These are phyloP conservation scores for Puccinia coronata DNA, from an alignment of 1,284 basidiomycete species.

Conservation along the genomic window DNA sequence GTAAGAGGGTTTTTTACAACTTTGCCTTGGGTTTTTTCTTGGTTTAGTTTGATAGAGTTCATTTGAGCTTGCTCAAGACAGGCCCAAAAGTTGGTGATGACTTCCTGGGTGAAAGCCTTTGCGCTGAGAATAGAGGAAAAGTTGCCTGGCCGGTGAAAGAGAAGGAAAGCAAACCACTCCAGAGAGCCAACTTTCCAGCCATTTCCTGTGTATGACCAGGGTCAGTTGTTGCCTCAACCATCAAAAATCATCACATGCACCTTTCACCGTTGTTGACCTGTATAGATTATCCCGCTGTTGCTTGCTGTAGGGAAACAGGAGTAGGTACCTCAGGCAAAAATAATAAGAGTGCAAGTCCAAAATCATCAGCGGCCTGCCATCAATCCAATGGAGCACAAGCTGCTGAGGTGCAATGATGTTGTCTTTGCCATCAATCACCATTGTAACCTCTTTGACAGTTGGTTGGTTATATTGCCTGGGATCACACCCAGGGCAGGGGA, in stretches of 20 bases:
- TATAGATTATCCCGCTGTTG: neutral
- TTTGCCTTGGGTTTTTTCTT: neutral
- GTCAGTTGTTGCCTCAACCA: no score
- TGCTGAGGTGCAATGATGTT: neutral
- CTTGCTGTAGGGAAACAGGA: conserved; percentile 14
- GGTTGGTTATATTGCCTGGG: neutral
- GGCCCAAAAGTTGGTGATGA: no score
- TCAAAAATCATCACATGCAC: neutral
- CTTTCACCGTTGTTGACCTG: neutral
- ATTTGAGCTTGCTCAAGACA: no score
- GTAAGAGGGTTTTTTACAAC: neutral
- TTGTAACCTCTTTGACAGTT: neutral
- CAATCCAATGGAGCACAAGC: neutral
- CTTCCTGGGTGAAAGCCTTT: neutral
- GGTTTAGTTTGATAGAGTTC: neutral
- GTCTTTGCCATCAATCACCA: neutral
- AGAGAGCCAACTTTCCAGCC: no score
- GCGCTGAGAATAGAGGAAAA: neutral
- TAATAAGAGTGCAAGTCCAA: neutral
- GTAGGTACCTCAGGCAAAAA: neutral
- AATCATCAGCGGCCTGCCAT: neutral
- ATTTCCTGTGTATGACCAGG: no score
- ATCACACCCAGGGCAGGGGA: no score
- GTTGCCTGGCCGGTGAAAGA: neutral
- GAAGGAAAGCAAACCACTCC: neutral